Conservation (phyloP, 1,284 basidiomycete species). For the Apiotrichum porosum region DNA sequence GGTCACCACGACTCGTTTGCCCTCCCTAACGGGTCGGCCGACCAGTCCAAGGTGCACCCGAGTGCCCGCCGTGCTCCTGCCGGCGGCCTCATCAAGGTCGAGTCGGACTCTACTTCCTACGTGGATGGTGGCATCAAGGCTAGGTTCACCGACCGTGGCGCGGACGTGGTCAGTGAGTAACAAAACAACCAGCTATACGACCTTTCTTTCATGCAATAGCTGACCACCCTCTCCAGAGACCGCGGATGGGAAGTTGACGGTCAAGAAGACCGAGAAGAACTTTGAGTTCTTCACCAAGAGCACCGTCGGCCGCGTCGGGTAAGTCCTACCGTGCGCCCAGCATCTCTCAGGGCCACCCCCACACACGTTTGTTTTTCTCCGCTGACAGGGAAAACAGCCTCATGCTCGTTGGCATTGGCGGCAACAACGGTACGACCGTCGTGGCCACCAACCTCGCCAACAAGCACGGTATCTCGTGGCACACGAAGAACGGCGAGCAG, state of each 20-base stretch:
- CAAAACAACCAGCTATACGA: not conserved
- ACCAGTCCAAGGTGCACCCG: constrained; percentile 68
- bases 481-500: constrained; percentile 87
- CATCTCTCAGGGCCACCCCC: not conserved
- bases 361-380: not conserved
- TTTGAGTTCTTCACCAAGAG: constrained; percentile 90
- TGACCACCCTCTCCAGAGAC: constrained; percentile 42
- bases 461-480: constrained; percentile 89
- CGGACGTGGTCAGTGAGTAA: constrained; percentile 57
- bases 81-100: constrained; percentile 63
- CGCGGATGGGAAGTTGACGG: constrained; percentile 63
- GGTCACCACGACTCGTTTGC: constrained; percentile 45
- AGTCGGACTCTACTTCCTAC: constrained; percentile 76
- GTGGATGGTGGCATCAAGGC: constrained; percentile 72
- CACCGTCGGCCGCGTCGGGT: constrained; percentile 89
- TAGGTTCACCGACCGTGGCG: constrained; percentile 77
- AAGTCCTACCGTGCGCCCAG: too few species aligned
- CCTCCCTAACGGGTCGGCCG: constrained; percentile 61
- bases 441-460: constrained; percentile 95
- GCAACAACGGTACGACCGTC: constrained; percentile 95
- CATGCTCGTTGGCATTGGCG: constrained; percentile 94
- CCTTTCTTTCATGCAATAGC: not conserved
- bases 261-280: constrained; percentile 65
- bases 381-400: too few species aligned
- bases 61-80: constrained; percentile 70